Base-by-base conservation (phyloP, 306 rosid genomes). In the Carpinus fangiana region DNA sequence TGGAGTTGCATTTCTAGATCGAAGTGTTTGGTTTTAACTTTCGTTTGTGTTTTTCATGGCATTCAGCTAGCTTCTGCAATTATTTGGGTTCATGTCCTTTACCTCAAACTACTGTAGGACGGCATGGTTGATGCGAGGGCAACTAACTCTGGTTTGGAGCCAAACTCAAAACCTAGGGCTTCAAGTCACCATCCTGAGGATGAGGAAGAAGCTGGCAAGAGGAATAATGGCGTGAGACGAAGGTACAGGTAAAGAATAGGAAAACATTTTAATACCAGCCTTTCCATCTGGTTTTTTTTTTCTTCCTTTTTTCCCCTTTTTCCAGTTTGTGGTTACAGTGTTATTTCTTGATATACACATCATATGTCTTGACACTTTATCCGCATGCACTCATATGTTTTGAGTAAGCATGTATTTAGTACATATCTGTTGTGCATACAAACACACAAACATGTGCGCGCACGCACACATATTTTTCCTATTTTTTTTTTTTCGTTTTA, bases 81-180 rank as follows among this genome's bases (percentile, higher is more conserved):
- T 91, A 93, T 96, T 93, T 93, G 98, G 99, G 99, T 89, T 96
- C 99, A 96, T 96, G 93, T 89, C 98, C 96, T 93, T 96, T 96
- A 85, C 99, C 99, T 96, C 99, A 90, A 93, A 96, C 99, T 93
- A 90, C 99, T 96, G 99, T 96, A 96, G 99, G 99, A 96, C 80
- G 98, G 87, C 82, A 90, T 91, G 89, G 88, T 81, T 86, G 96
- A 90, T 80, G 81, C 79, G 46, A 91, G 81, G 81, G 80, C 85
- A 80, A 84, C 76, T 81, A 88, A 84, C 76, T 59, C 87, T 81
- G 89, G 84, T 20, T 80, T 83, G 85, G 92, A 87, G 75, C 81
- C 87, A 81, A 76, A 78, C 76, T 81, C 87, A 81, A 87, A 81
- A 89, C 76, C 81, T 26, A 87, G 82, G 88, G 93, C 76, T 89